Conservation (phyloP, 192 early-diverging fungal genomes). For the Coemansia sp. region DNA sequence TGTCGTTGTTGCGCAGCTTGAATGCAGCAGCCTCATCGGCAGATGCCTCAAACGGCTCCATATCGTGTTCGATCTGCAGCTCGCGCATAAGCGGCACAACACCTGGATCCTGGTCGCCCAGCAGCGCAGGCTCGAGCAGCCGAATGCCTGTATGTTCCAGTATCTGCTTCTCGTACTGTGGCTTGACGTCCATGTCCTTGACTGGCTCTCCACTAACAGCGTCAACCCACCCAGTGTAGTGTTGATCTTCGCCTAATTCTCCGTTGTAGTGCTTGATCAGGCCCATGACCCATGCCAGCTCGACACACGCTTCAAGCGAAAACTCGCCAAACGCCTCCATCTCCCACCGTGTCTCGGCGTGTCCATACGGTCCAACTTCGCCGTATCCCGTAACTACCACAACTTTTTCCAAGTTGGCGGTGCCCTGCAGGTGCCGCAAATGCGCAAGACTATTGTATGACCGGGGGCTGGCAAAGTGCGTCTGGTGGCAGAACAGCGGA, state of each 20-base stretch:
- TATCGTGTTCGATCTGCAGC: conserved; percentile 80
- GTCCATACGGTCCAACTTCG: conserved; percentile 91
- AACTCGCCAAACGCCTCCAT: conserved; percentile 83
- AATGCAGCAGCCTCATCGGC: conserved; percentile 86
- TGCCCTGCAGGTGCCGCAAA: conserved; percentile 56
- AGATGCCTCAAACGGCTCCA: conserved; percentile 82
- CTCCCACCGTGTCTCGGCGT: conserved; percentile 93
- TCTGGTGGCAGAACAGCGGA: conserved; percentile 86
- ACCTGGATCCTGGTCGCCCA: conserved; percentile 82
- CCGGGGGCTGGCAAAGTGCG: conserved; percentile 70
- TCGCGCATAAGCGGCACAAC: conserved; percentile 87
- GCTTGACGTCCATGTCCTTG: conserved; percentile 81
- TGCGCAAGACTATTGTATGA: conserved; percentile 63
- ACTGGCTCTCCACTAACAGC: conserved; percentile 76
- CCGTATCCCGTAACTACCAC: conserved; percentile 91
- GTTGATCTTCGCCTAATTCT: background rate
- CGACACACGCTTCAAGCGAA: conserved; percentile 70
- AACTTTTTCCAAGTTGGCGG: conserved; percentile 87
- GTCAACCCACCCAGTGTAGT: conserved; percentile 81
- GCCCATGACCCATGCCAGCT: conserved; percentile 98
- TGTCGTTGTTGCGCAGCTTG: conserved; percentile 78
- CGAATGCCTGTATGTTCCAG: conserved; percentile 82
- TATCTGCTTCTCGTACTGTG: conserved; percentile 88
- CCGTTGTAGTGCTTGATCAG: conserved; percentile 76
- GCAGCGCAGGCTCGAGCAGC: conserved; percentile 33